Evolutionary conservation across 306 rosid species (phyloP).

Genomic region (Acmispon strigosus): DNA sequence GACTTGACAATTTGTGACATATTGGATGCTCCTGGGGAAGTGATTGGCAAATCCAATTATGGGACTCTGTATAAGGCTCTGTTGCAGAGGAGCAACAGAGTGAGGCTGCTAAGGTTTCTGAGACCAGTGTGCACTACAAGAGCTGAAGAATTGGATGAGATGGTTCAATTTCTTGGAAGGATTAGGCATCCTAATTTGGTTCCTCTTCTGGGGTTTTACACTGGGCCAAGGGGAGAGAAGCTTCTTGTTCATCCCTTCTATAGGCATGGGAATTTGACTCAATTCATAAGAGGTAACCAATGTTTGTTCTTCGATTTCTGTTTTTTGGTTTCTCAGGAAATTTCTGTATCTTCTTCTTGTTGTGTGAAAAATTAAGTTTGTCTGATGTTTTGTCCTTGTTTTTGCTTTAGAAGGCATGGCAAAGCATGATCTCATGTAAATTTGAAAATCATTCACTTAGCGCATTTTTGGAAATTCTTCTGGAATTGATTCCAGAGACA

Average conservation of each 20-base stretch:
- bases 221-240: conserved; percentile 94
- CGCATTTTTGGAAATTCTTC: too few species aligned
- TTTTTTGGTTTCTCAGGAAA: conserved; percentile 1
- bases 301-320: conserved; percentile 9
- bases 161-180: conserved; percentile 59
- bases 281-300: conserved; percentile 66
- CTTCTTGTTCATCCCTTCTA: conserved; percentile 88
- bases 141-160: conserved; percentile 52
- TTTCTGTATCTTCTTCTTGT: not conserved
- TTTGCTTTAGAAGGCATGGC: conserved; percentile 1
- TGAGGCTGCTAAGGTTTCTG: conserved; percentile 77
- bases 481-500: too few species aligned
- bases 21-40: conserved; percentile 97
- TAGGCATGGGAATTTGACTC: conserved; percentile 59
- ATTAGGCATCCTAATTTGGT: conserved; percentile 74
- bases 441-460: not conserved
- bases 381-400: not conserved
- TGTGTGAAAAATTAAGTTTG: not conserved
- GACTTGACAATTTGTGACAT: conserved; percentile 69
- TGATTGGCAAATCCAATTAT: conserved; percentile 82
- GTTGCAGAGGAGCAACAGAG: conserved; percentile 54
- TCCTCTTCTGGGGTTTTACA: conserved; percentile 84
- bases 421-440: conserved; percentile 6
- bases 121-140: conserved; percentile 68
- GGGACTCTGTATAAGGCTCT: conserved; percentile 88